These are phyloP conservation scores for Boletellus ananas DNA, from an alignment of 768 basidiomycete species.

Conservation along the genomic window DNA sequence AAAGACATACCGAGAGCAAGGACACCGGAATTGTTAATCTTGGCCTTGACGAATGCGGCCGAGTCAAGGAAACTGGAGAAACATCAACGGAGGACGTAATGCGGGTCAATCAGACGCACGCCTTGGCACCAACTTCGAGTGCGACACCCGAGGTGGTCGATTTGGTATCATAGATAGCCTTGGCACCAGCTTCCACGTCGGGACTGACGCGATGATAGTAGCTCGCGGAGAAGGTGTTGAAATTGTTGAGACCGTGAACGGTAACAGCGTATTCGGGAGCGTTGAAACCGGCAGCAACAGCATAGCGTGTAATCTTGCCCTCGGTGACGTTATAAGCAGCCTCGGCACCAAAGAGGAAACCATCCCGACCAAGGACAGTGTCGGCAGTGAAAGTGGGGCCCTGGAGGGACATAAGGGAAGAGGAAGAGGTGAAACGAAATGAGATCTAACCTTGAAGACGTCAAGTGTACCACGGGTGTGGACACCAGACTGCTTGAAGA, in stretches of 20 bases:
- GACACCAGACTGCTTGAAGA: constrained; percentile 94
- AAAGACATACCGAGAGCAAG: constrained; percentile 65
- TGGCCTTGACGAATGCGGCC: constrained; percentile 93
- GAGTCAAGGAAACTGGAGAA: constrained; percentile 68
- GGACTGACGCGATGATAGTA: constrained; percentile 96
- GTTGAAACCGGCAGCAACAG: constrained; percentile 89
- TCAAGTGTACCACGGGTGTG: constrained; percentile 91
- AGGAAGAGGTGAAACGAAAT: neutral
- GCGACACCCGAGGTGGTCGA: constrained; percentile 79
- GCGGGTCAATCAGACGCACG: constrained; percentile 46
- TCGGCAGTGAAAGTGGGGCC: constrained; percentile 98
- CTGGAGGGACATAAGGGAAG: constrained; percentile 37
- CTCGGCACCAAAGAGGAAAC: constrained; percentile 96
- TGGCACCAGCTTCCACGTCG: constrained; percentile 93
- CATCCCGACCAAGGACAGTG: constrained; percentile 92
- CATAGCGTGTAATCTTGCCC: constrained; percentile 88
- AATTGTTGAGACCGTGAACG: constrained; percentile 90
- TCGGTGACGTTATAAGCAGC: constrained; percentile 95
- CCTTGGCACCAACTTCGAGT: constrained; percentile 95
- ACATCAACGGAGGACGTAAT: neutral
- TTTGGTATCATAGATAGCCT: constrained; percentile 96
- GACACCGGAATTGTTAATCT: constrained; percentile 96
- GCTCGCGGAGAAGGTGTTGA: constrained; percentile 89
- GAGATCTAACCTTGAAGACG: constrained; percentile 76
- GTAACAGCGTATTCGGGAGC: constrained; percentile 96